Evolutionary conservation across 768 basidiomycete species (phyloP), one percentile per base, ranked within the genome.

Genomic region (Leccinum variicolor): DNA sequence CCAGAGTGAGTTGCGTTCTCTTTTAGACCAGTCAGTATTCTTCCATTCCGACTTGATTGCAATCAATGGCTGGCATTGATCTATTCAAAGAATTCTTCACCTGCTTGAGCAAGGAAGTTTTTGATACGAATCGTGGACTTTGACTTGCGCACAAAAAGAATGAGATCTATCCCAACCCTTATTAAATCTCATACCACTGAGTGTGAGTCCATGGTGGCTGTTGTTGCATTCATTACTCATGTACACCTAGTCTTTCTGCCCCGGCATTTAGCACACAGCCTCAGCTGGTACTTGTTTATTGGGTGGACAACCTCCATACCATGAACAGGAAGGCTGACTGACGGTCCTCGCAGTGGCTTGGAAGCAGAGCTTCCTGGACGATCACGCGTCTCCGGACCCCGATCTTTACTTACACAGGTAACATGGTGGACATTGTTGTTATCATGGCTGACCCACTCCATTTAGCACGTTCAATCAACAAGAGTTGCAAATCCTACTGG

Each of bases 71-170:
- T 17, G 96, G 95, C 0, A 96, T 98, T 31, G 96, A 98, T 61
- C 95, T 98, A 6, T 98, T 96, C 79, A 99, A 98, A 70, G 97
- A 98, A 71, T 97, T 98, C 64, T 83, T 98, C 66, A 99, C 94
- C 2, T 91, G 89, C 13, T 72, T 98, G 17, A 88, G 87, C 57
- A 94, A 90, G 67, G 96, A 98, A 69, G 95, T 91, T 0, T 98
- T 99, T 60, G 94, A 99, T 66, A 89, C 90, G 2, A 86, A 98
- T 66, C 85, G 94, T 4, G 97, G 97, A 10, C 76, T 99, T 4
- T 99, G 97, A 97, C 77, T 96, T 26, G 85, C 84, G 26, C 98
- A 88, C 56, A 84, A 84, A 71, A 90, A 93, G 73, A 92, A 97
- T 55, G 94, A 98, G 73, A 76, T 99, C 48, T 99, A 98, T 67